Base-by-base conservation (phyloP, 495 filamentous ascomycete species). In the Parachaetomium inaequale region DNA sequence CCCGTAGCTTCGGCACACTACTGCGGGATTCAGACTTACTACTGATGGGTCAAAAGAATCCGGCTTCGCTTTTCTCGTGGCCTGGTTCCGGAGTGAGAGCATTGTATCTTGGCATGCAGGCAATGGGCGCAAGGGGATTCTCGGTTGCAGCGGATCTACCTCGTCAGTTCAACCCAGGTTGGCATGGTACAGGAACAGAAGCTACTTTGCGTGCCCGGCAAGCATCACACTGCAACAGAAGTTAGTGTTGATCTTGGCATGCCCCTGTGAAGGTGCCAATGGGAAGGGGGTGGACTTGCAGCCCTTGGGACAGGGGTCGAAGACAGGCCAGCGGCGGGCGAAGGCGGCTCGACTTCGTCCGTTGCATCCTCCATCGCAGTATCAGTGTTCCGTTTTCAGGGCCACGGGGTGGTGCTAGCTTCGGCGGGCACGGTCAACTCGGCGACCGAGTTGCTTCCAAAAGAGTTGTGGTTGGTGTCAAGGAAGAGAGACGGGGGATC, bases 71-170 rank as follows among this genome's bases (percentile, higher is more conserved):
- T 63, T 42, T 70, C 68, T 12, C 53, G 59, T 38, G 65, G 62
- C 12, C 47, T 58, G 2, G 28, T 14, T 7, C 62, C 65, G 4
- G 50, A 26, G 14, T 70, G 58, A 29, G 54, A 62, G 31, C 68
- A 70, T 21, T 67, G 56, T 4, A 70, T 70, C 54, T 65, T 65
- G 53, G 65, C 68, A 28, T 63, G 55, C 23, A 65, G 25, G 32
- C 68, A 70, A 19, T 67, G 65, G 3, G 68, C 59, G 32, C 68
- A 70, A 3, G 65, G 62, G 0, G 54, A 58, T n/a, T 70, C 56
- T 12, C 65, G 62, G 38, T 67, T 65, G 65, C 86, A 88, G 38
- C 85, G 84, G 42, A 87, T 86, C 75, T 87, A 21, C 8, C 11
- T 4, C 8, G 31, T 21, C 25, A 15, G 7, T 31, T 45, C 17